Evolutionary conservation across 257 asterid genomes (phyloP).

Genomic region (Asclepias syriaca): DNA sequence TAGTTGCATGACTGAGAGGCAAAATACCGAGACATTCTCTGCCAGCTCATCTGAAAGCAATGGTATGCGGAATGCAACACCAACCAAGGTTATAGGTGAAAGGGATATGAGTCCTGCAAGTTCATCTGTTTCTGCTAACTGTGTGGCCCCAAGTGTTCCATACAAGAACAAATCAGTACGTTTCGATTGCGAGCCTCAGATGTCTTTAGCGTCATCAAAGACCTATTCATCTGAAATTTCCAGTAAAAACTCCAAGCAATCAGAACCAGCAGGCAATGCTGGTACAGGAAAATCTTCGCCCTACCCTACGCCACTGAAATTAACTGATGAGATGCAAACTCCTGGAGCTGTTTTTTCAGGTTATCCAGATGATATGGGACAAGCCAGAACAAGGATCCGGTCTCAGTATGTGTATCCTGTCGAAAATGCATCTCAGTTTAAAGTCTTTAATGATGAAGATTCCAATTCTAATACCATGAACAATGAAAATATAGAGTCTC

Average conservation of each 20-base stretch:
- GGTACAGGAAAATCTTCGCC: constrained; percentile 45
- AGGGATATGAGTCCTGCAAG: constrained; percentile 17
- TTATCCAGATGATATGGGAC: constrained; percentile 35
- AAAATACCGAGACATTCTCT: not conserved
- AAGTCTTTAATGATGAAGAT: constrained; percentile 39
- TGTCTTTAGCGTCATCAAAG: constrained; percentile 30
- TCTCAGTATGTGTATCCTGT: constrained; percentile 60
- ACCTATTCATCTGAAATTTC: constrained; percentile 44
- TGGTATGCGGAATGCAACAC: constrained; percentile 24
- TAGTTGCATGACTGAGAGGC: constrained; percentile 57
- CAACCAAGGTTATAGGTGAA: constrained; percentile 17
- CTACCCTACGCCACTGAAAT: constrained; percentile 68
- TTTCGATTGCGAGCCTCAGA: constrained; percentile 20
- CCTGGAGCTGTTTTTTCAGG: constrained; percentile 87
- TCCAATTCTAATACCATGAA: constrained; percentile 23
- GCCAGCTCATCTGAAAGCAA: constrained; percentile 4
- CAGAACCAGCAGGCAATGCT: constrained; percentile 26
- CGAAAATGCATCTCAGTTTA: constrained; percentile 32
- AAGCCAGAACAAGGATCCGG: constrained; percentile 50
- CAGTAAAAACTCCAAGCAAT: constrained; percentile 30
- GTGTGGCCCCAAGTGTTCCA: constrained; percentile 30
- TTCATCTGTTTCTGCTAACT: constrained; percentile 34
- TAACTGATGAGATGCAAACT: constrained; percentile 82
- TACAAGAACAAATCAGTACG: constrained; percentile 17
- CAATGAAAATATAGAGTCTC: constrained; percentile 20